A percentile compares a stretch with the other conserved stretches of the same genome.
phyloP scores from a whole-genome alignment of 768 basidiomycete genomes.

The Naganishia randhawae region DNA sequence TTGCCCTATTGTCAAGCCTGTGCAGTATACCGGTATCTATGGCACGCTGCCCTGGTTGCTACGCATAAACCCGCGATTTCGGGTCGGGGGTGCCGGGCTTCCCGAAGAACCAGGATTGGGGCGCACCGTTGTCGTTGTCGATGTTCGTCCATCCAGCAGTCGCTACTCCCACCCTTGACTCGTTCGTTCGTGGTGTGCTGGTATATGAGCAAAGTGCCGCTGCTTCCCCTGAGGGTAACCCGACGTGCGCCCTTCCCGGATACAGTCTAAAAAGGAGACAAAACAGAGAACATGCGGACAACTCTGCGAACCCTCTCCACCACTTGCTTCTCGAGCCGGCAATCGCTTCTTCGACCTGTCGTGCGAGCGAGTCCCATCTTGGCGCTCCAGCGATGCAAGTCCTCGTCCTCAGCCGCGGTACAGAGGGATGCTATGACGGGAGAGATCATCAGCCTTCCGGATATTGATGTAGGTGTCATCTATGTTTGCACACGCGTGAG shows the following conservation, averaged over 20 bases:
- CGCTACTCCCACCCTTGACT: background rate
- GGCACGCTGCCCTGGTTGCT: too few relatives aligned
- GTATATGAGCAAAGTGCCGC: background rate
- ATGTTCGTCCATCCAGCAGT: background rate
- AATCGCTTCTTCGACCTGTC: background rate
- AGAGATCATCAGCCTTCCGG: slow-evolving; percentile 55
- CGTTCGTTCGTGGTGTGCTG: background rate
- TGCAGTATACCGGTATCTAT: too few relatives aligned
- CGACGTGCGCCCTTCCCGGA: background rate
- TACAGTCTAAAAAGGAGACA: background rate
- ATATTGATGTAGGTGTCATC: slow-evolving; percentile 57
- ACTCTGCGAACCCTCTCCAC: slow-evolving; percentile 10
- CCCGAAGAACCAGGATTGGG: background rate
- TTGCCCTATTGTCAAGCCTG: too few relatives aligned
- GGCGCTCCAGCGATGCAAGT: slow-evolving; percentile 16
- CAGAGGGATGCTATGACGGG: slow-evolving; percentile 56
- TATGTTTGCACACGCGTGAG: background rate
- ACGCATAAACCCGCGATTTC: too few relatives aligned
- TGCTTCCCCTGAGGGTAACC: background rate
- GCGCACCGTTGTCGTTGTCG: background rate
- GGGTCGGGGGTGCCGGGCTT: background rate
- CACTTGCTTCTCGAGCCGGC: background rate
- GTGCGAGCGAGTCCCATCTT: background rate
- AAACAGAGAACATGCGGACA: background rate
- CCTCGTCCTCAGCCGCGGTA: slow-evolving; percentile 15